Evolutionary conservation across 768 basidiomycete genomes (phyloP), one percentile per base, ranked within the genome.

Genomic region (Auricularia sp.): DNA sequence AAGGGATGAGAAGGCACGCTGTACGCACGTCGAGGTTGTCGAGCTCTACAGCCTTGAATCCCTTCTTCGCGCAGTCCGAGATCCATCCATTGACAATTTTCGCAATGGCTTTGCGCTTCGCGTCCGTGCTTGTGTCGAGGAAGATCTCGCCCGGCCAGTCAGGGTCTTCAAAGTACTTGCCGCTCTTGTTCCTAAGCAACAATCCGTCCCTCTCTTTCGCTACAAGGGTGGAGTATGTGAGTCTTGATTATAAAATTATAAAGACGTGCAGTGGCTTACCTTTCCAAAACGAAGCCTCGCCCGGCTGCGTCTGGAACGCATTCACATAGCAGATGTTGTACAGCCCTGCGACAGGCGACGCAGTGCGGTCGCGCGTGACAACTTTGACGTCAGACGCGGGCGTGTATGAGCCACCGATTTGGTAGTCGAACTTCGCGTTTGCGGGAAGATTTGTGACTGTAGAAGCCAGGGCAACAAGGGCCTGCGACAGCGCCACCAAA

Each of bases 381-480:
- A 59, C 34, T 18, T 59, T 59, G 56, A 59, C 56, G 34, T 59
- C 56, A 7, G 56, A 8, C 10, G 56, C 56, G 29, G 56, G 56
- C 34, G 18, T 59, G 29, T 59, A 59, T 6, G 56, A 4, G 23
- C 56, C 56, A 34, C 56, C 56, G 18, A 59, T 59, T 29, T 59
- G 56, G 33, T 59, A 59, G 56, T 59, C 56, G 56, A 59, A 59
- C 29, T 59, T 59, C 14, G 56, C 56, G 56, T 59, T 59, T 4
- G 56, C 23, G 8, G 56, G 56, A 10, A 59, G 34, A 29, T 59
- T 59, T 1, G 47, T 18, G 47, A 51, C 47, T 1, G 21, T 21
- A 6, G 47, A 8, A 5, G 47, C 47, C 10, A 8, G 10, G 39
- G 39, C 3, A 8, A 29, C 29, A 29, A 29, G 29, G 29, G 39